Base-by-base conservation (phyloP, 1,284 basidiomycete species). In the Puccinia triticina region DNA sequence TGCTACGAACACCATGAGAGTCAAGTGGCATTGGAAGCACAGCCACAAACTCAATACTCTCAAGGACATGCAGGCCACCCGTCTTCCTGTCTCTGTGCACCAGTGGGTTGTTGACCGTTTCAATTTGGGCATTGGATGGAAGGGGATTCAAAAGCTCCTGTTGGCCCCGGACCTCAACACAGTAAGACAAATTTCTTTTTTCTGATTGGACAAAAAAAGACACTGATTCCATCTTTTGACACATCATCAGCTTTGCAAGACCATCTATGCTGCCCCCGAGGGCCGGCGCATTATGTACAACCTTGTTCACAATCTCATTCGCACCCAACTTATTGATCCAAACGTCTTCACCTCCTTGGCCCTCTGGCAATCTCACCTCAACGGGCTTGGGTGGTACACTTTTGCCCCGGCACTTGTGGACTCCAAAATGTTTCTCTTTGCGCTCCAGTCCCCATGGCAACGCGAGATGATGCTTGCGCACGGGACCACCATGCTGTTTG, bases 391-490 rank as follows among this genome's bases (percentile, higher is more conserved):
- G 5, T 64, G 61, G 61, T 21, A 64, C 21, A 64, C 29, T 7
- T 21, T 59, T 64, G 61, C 61, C n/a, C 61, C 61, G 3, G 34
- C 14, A 11, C 34, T 67, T 4, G 18, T 7, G 5, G 64, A 67
- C 8, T 67, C 26, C 12, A 18, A 37, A 2, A 26, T 7, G 2
- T 67, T 67, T 34, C 40, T 67, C 3, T 67, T 67, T 43, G 40
- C 40, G 2, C 5, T 67, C 8, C 64, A 67, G n/a, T 67, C 64
- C 4, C 64, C 64, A 8, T 67, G 64, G 64, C 64, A 67, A n/a
- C 21, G 26, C 3, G n/a, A 43, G n/a, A n/a, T n/a, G n/a, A n/a
- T n/a, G n/a, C n/a, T n/a, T n/a, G n/a, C n/a, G n/a, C n/a, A n/a
- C n/a, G 67, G 67, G 5, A n/a, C 4, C 12, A 48, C 7, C 1